phyloP scores from a whole-genome alignment of 441 rosid genomes.

The Brassica balearica region DNA sequence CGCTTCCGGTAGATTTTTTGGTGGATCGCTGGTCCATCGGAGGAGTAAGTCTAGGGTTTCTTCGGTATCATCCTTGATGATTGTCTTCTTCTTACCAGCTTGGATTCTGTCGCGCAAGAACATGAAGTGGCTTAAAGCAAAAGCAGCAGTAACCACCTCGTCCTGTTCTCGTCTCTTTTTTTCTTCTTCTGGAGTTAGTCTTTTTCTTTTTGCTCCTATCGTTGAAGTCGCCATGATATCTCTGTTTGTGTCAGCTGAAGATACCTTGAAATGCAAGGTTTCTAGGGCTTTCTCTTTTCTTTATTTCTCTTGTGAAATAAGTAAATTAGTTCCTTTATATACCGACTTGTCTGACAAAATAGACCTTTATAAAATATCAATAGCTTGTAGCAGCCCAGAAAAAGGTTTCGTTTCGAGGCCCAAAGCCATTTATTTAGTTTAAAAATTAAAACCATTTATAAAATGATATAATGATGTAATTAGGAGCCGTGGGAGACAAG shows the following conservation, averaged over 20 bases:
- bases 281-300: background rate
- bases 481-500: too few relatives aligned
- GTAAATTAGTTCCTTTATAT: background rate
- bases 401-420: background rate
- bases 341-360: background rate
- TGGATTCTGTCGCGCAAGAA: slow-evolving; percentile 4
- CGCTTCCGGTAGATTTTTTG: background rate
- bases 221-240: background rate
- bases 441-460: too few relatives aligned
- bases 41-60: background rate
- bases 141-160: slow-evolving; percentile 2
- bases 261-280: background rate
- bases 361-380: too few relatives aligned
- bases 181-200: background rate
- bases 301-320: background rate
- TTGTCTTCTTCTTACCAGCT: background rate
- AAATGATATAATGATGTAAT: too few relatives aligned
- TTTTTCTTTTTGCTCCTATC: background rate
- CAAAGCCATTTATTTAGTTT: background rate
- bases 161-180: background rate
- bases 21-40: background rate
- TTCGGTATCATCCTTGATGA: background rate
- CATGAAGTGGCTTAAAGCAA: slow-evolving; percentile 3
- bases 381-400: background rate
- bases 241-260: background rate